Evolutionary conservation across 495 filamentous ascomycete genomes (phyloP).

Genomic region (Penicillium herquei): DNA sequence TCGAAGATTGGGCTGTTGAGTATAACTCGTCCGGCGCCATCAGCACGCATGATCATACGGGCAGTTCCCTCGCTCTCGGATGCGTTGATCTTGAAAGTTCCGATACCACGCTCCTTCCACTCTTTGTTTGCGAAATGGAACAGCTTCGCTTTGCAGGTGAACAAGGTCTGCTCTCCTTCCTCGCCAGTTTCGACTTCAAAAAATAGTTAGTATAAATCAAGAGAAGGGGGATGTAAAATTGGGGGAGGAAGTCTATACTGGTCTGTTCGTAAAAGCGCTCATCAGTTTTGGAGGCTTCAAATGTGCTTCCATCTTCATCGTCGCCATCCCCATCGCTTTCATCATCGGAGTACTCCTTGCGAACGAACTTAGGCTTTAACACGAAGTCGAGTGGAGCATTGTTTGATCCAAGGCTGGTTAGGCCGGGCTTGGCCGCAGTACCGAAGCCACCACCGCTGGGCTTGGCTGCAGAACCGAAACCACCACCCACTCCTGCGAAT

Average conservation of each 20-base stretch:
- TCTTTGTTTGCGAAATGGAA: slow-evolving; percentile 67
- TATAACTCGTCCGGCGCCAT: slow-evolving; percentile 80
- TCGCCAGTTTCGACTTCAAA: slow-evolving; percentile 72
- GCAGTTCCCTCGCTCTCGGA: slow-evolving; percentile 51
- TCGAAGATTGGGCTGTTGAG: slow-evolving; percentile 76
- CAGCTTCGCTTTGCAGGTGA: slow-evolving; percentile 70
- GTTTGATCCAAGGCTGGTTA: slow-evolving; percentile 69
- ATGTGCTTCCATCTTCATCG: slow-evolving; percentile 41
- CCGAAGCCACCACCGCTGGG: slow-evolving; percentile 53
- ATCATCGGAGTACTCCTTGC: slow-evolving; percentile 65
- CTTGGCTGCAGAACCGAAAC: slow-evolving; percentile 48
- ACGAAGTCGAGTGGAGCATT: slow-evolving; percentile 51
- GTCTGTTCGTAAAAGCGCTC: slow-evolving; percentile 66
- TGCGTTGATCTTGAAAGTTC: slow-evolving; percentile 79
- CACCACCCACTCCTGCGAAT: slow-evolving; percentile 54
- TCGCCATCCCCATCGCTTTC: slow-evolving; percentile 43
- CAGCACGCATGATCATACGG: slow-evolving; percentile 84
- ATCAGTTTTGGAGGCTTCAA: slow-evolving; percentile 56
- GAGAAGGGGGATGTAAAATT: not conserved
- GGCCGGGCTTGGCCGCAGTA: slow-evolving; percentile 43
- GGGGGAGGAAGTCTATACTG: slow-evolving; percentile 47
- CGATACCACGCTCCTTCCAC: slow-evolving; percentile 88
- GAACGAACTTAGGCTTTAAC: slow-evolving; percentile 65
- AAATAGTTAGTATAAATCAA: no score
- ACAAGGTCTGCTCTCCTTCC: slow-evolving; percentile 59